Base-by-base conservation (phyloP, 345 rosid species). In the Arabis hirsuta region DNA sequence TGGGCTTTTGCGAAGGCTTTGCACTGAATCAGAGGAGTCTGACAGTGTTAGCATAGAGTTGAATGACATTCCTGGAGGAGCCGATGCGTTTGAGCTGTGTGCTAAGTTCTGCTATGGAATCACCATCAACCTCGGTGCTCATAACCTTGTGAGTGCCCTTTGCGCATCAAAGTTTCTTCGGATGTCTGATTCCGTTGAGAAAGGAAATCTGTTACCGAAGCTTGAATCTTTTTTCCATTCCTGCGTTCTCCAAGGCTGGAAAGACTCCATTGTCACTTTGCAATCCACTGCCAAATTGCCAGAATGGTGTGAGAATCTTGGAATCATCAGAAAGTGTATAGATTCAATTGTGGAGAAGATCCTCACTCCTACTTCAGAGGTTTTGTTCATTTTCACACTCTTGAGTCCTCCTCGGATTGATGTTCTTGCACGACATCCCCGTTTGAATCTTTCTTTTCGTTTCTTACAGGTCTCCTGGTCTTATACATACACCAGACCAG, bases 91-190 rank as follows among this genome's bases (percentile, higher is more conserved):
- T 48, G 99, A 96, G 73, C 70, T 96, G 69, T 96, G 98, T 54
- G 98, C 92, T 6, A 96, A 96, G 72, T 96, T 82, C 81, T 96
- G 99, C 81, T 96, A 96, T 16, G 98, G 91, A 63, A 96, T 96
- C 63, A 86, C 95, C 46, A 90, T 96, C 79, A 87, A 82, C 74
- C 87, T 92, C 74, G 69, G 98, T 52, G 97, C 97, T 29, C 84
- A 85, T 75, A 90, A 92, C 89, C 81, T 96, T 64, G 92, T 90
- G 12, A 77, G 84, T 44, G 92, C 94, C 9, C 85, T 90, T 60
- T 96, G 97, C 52, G 97, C 99, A 50, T 94, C 97, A 4, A 92
- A 87, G 82, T 90, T 86, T 78, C 97, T 92, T 64, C 83, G 85
- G 72, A 96, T 96, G 99, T 83, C 87, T 22, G 98, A 96, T 65